A percentile compares a stretch with the other conserved stretches of the same genome.
These are phyloP conservation scores for Aspergillus olivimuriae DNA, from an alignment of 495 filamentous ascomycete species.

Conservation along the genomic window DNA sequence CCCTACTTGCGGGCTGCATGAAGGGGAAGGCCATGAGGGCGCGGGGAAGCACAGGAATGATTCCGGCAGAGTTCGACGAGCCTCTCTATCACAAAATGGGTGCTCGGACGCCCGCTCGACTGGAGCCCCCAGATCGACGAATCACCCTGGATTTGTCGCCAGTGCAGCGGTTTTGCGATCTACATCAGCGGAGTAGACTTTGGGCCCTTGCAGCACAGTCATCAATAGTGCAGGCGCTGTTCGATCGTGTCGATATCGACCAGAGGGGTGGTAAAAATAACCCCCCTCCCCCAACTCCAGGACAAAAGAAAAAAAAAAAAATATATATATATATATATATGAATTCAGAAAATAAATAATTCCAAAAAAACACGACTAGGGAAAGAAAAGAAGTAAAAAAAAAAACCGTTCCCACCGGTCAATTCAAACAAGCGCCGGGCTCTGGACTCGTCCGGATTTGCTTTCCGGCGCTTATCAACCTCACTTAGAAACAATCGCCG, in stretches of 20 bases:
- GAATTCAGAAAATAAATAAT: no score
- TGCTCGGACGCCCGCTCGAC: constrained; percentile 22
- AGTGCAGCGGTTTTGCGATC: constrained; percentile 27
- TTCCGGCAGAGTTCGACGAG: constrained; percentile 22
- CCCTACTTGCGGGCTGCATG: neutral
- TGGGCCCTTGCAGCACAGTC: constrained; percentile 28
- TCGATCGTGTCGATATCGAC: constrained; percentile 12
- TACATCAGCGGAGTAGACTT: constrained; percentile 26
- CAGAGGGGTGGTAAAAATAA: no score
- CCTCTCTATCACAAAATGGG: constrained; percentile 35
- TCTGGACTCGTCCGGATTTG: no score
- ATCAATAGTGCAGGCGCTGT: constrained; percentile 30
- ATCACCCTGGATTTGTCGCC: constrained; percentile 42
- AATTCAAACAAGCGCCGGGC: no score
- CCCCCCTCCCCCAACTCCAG: no score
- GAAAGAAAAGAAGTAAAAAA: no score
- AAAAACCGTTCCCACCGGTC: no score
- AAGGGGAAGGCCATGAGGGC: constrained; percentile 8
- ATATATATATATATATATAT: neutral
- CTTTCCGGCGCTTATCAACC: no score
- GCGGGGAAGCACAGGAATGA: constrained; percentile 16
- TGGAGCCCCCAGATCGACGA: constrained; percentile 33
- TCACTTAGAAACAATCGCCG: no score
- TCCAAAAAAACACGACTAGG: no score
- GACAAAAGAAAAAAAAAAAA: neutral